Evolutionary conservation across 2,329 filamentous ascomycete species (phyloP), one percentile per base, ranked within the genome.

Genomic region (Diplodia intermedia): DNA sequence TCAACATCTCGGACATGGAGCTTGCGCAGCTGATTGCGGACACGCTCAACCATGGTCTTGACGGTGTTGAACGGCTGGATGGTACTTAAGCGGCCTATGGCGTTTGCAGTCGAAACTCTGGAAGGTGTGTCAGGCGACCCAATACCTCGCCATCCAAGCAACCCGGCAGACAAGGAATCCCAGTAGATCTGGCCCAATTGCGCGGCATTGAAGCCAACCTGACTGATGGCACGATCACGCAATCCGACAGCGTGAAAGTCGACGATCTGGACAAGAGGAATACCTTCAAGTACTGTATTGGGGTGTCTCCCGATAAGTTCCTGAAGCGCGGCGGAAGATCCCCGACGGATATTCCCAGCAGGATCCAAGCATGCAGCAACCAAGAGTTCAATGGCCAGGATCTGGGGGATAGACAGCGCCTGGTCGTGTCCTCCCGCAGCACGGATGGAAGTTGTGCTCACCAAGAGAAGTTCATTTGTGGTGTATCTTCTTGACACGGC

Each of bases 161-260:
- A 82, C 0, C 86, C 90, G 43, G 90, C 85, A 9, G 93, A 80
- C 3, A 97, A 80, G 0, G 91, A 89, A 56, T 85, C 83, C 77
- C 92, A 92, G 70, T 91, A 92, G 1, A 82, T 75, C 9, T 76
- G 73, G 36, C 89, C 87, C 5, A 98, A 80, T n/a, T 80, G 82
- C 0, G 91, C 88, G 0, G 91, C 90, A 47, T 85, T 85, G 14
- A 88, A 81, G 0, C 92, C 89, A 12, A 98, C 92, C 56, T 94
- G 88, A 50, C 89, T 85, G 73, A 97, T 90, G 3, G 94, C 94
- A 71, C 92, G 87, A 18, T 91, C 90, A 29, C 94, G 87, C n/a
- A 96, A 85, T 2, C 95, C 94, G 23, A 99, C 93, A 47, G 92
- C 88, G 76, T 97, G 93, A 75, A 97, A 99, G 75, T 99, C 95